Conservation (phyloP, 495 filamentous ascomycete genomes). For the Hypoxylon fragiforme region DNA sequence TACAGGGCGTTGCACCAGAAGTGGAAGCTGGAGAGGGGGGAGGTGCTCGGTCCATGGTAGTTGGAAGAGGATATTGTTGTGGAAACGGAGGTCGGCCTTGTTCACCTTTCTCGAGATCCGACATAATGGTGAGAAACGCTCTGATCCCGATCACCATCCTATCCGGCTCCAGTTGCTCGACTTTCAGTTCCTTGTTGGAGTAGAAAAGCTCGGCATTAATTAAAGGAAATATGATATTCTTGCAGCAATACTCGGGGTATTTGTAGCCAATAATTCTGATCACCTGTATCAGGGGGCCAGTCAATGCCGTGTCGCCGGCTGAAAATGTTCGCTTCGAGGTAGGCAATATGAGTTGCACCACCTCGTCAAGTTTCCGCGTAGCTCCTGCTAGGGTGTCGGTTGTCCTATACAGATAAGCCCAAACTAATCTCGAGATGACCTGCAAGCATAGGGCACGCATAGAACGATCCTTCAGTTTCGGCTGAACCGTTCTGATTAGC, state of each 20-base stretch:
- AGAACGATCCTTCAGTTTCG: constrained; percentile 79
- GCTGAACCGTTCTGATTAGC: constrained; percentile 71
- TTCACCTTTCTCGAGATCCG: constrained; percentile 87
- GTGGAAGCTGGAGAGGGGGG: constrained; percentile 59
- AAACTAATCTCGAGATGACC: constrained; percentile 87
- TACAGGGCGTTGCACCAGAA: constrained; percentile 35
- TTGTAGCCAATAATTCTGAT: constrained; percentile 95
- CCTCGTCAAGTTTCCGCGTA: constrained; percentile 81
- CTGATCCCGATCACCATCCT: constrained; percentile 95
- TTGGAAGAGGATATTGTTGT: constrained; percentile 51
- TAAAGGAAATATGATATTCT: constrained; percentile 87
- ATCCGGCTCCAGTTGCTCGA: constrained; percentile 94
- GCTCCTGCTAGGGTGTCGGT: constrained; percentile 67
- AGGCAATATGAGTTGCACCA: constrained; percentile 79
- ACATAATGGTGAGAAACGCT: constrained; percentile 88
- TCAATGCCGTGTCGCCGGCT: constrained; percentile 76
- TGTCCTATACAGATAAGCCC: constrained; percentile 90
- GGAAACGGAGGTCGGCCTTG: constrained; percentile 83
- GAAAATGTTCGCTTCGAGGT: constrained; percentile 74
- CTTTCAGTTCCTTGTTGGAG: constrained; percentile 74
- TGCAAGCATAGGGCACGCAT: constrained; percentile 81
- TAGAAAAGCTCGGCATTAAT: constrained; percentile 89
- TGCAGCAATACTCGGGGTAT: constrained; percentile 90
- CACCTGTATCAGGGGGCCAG: constrained; percentile 88
- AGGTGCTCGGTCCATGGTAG: constrained; percentile 47